Base-by-base conservation (phyloP, 768 basidiomycete genomes). In the Trametes villosa region DNA sequence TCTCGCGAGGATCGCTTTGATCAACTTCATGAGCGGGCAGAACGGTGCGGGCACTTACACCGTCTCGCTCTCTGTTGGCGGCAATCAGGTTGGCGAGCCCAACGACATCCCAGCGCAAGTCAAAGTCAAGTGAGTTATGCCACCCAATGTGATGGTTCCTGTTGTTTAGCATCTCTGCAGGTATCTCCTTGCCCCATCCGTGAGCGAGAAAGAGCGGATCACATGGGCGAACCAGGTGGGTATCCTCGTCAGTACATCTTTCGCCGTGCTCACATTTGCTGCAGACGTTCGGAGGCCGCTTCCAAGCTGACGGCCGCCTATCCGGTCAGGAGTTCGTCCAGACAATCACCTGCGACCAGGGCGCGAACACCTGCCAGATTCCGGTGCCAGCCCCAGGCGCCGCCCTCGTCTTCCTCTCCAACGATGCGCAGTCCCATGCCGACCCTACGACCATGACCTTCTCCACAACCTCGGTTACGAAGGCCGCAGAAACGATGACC, bases 211-310 rank as follows among this genome's bases (percentile, higher is more conserved):
- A 68, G 78, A 75, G 53, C 86, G 89, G 67, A 84, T 92, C 59
- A 87, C 84, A 0, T 93, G 91, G 90, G 91, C 88, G 3, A 85
- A 85, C 6, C 92, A 90, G 76, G 87, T 87, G 46, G 34, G 78
- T 63, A 9, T n/a, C n/a, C n/a, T n/a, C 12, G 5, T 12, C 13
- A 42, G 9, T 22, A 12, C 30, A 34, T 26, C n/a, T 3, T 45
- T 29, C 22, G 44, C 20, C 46, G 0, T 15, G n/a, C 30, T 38
- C 18, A 31, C 13, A 42, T 44, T 17, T 30, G 34, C 17, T 50
- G 0, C 65, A 88, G 83, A 89, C 87, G 0, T 83, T 86, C 45
- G 87, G 87, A 8, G 79, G 78, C 41, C 75, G 77, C 24, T 87
- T 87, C 65, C 75, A 82, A 56, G 85, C 84, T 1, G 90, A 94